Percentiles rank a stretch among this genome's conserved stretches.
Conservation (phyloP, 2,329 filamentous ascomycete genomes). For the Sporothrix inflata region DNA sequence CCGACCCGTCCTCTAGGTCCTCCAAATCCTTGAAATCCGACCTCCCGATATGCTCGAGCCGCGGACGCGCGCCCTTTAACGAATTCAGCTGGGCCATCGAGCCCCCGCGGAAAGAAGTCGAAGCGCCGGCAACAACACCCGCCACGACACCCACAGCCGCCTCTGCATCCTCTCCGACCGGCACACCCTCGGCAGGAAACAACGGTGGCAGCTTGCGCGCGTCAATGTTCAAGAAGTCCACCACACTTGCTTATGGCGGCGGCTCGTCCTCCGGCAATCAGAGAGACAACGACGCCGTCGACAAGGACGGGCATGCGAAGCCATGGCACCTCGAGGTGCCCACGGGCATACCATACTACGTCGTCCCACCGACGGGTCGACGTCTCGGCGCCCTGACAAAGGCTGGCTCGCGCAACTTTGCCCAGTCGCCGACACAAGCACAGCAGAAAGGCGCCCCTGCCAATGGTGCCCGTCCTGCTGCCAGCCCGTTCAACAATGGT, state of each 20-base stretch:
- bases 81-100: slow-evolving; percentile 29
- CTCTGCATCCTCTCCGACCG: neutral
- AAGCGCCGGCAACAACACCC: neutral
- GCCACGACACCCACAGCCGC: neutral
- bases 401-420: slow-evolving; percentile 17
- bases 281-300: neutral
- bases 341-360: slow-evolving; percentile 29
- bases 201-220: slow-evolving; percentile 31
- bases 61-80: slow-evolving; percentile 29
- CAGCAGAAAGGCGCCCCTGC: neutral
- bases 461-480: neutral
- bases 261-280: slow-evolving; percentile 1
- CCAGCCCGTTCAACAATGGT: neutral
- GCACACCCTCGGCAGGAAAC: slow-evolving; percentile 15
- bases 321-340: slow-evolving; percentile 31
- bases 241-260: slow-evolving; percentile 13
- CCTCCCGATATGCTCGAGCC: slow-evolving; percentile 29
- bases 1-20: neutral
- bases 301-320: slow-evolving; percentile 30
- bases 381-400: slow-evolving; percentile 30
- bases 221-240: slow-evolving; percentile 31
- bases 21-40: neutral
- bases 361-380: slow-evolving; percentile 25
- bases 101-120: slow-evolving; percentile 24
- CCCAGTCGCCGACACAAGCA: neutral